These are phyloP conservation scores for Rosa hybrid DNA, from an alignment of 331 rosid species.

Conservation along the genomic window DNA sequence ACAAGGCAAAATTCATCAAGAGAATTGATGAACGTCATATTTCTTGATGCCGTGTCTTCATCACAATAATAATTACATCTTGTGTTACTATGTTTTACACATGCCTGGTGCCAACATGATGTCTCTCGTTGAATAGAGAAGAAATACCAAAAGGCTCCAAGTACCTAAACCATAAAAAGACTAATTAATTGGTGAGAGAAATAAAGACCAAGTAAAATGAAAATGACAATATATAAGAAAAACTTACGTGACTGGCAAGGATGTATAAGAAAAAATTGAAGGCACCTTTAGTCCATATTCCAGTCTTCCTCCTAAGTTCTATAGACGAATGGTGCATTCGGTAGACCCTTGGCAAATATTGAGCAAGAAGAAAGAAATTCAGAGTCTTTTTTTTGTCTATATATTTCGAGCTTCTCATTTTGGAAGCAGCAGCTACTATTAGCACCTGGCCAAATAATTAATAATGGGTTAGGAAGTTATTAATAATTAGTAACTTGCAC, in stretches of 20 bases:
- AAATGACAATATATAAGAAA: background rate
- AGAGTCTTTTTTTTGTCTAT: background rate
- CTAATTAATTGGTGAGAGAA: no score
- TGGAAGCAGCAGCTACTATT: background rate
- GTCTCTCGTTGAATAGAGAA: background rate
- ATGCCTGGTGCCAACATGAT: background rate
- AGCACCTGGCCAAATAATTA: background rate
- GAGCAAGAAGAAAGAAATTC: background rate
- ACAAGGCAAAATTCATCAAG: background rate
- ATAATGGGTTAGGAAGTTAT: no score
- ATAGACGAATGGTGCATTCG: constrained; percentile 7
- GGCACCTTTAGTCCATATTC: constrained; percentile 6
- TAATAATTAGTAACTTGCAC: no score
- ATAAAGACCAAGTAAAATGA: no score
- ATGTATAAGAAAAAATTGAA: constrained; percentile 23
- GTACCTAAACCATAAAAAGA: background rate
- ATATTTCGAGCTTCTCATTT: background rate
- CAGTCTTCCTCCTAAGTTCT: background rate
- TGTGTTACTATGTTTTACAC: background rate
- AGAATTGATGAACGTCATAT: background rate
- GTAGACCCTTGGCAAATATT: constrained; percentile 6
- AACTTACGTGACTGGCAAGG: constrained; percentile 29
- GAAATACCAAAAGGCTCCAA: background rate
- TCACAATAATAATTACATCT: background rate
- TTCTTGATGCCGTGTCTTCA: background rate